These are phyloP conservation scores for Haberlea rhodopensis DNA, from an alignment of 257 asterid genomes.

Conservation along the genomic window DNA sequence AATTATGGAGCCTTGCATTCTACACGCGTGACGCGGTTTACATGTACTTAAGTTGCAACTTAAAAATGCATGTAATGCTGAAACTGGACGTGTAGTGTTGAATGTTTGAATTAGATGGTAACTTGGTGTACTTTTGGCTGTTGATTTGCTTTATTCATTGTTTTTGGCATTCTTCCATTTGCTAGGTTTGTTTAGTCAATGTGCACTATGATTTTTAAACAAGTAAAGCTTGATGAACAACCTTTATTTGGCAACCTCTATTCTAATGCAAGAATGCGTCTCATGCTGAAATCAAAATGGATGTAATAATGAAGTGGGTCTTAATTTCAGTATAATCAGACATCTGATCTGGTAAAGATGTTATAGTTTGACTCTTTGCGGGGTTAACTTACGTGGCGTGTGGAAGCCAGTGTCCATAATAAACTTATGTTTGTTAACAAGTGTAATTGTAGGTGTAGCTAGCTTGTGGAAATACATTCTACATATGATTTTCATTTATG, in stretches of 20 bases:
- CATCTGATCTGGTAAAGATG: too few relatives aligned
- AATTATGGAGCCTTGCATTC: not conserved
- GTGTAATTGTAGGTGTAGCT: constrained; percentile 15
- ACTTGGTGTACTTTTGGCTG: constrained; percentile 13
- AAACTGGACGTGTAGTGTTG: not conserved
- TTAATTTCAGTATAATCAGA: too few relatives aligned
- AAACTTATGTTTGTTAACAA: constrained; percentile 10
- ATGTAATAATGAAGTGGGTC: too few relatives aligned
- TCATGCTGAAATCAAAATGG: too few relatives aligned
- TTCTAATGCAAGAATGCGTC: too few relatives aligned
- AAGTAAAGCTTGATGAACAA: constrained; percentile 6
- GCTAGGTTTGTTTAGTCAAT: not conserved
- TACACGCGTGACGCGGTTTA: not conserved
- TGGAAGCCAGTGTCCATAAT: too few relatives aligned
- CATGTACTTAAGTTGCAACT: constrained; percentile 1
- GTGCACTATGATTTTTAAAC: constrained; percentile 10
- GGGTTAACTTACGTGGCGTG: too few relatives aligned
- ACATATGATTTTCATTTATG: too few relatives aligned
- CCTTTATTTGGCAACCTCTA: not conserved
- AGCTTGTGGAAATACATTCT: not conserved
- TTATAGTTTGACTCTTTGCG: too few relatives aligned
- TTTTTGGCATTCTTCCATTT: constrained; percentile 7
- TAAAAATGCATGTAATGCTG: constrained; percentile 15
- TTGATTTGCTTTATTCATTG: not conserved
- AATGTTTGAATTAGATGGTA: constrained; percentile 9